Base-by-base conservation (phyloP, 805 yeast species). In the Metschnikowia peoriensis region DNA sequence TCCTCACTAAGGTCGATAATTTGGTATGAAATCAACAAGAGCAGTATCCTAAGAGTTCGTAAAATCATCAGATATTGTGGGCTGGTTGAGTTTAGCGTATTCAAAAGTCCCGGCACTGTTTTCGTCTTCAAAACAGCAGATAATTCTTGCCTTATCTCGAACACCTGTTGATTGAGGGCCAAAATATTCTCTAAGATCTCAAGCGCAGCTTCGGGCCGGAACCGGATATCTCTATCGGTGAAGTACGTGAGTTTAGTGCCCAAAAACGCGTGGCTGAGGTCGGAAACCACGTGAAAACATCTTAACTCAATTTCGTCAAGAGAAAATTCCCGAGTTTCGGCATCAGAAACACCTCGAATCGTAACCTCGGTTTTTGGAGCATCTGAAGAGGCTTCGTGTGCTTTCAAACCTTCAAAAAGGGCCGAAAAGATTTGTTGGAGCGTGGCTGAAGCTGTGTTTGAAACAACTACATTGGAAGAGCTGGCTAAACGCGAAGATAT, bases 361-460 rank as follows among this genome's bases (percentile, higher is more conserved):
- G n/a, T 5, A 2, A 39, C 14, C 14, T 44, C 47, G 6, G 15
- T 44, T 32, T 48, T 32, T 10, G 42, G 5, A 16, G 50, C 9
- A 41, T 27, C 47, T 35, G 28, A 50, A 32, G 37, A 44, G 44
- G 12, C 35, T 15, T 11, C 73, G 28, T 52, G 48, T 14, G 14
- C 39, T 22, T 44, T 42, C 34, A 52, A 77, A 63, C 82, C 78
- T 51, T 93, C 98, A 66, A 87, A 93, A 0, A 91, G 80, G 32
- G 87, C 82, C 38, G 87, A 82, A 43, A 91, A 78, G 41, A 94
- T 70, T 66, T 94, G 98, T 56, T 91, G 96, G 44, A 91, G 78
- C 3, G 98, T 90, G 1, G 98, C 99, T 46, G 89, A 84, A 0
- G 98, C 97, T 0, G 98, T 89, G 61, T 91, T 92, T 12, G 83